Percentiles rank a stretch among this genome's conserved stretches.
phyloP scores from a whole-genome alignment of 1,284 basidiomycete species.

The Puccinia polysora region DNA sequence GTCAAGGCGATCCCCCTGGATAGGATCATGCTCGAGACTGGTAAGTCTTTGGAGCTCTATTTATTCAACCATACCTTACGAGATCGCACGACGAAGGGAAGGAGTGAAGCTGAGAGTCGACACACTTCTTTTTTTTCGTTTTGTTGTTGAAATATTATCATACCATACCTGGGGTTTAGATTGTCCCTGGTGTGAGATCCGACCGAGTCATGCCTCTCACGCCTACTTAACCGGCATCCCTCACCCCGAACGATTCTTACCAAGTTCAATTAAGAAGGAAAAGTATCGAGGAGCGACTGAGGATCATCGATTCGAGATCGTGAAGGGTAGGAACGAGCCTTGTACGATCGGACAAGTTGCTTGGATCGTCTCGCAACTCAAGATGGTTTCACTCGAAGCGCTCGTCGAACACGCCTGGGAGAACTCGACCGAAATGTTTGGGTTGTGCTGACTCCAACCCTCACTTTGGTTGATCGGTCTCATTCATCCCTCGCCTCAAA shows the following conservation, averaged over 20 bases:
- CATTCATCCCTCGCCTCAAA: too few relatives aligned
- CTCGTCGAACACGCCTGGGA: constrained; percentile 63
- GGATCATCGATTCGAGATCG: too few relatives aligned
- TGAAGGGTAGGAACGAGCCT: constrained; percentile 81
- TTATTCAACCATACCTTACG: neutral
- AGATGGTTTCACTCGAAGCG: constrained; percentile 60
- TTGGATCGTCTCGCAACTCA: constrained; percentile 66
- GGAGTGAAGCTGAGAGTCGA: neutral
- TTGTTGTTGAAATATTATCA: too few relatives aligned
- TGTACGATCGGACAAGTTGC: constrained; percentile 68
- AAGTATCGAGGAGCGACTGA: constrained; percentile 54
- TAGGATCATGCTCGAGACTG: constrained; percentile 72
- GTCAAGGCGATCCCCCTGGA: constrained; percentile 64
- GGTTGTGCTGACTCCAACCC: constrained; percentile 53
- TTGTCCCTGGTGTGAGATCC: constrained; percentile 60
- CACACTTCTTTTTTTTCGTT: too few relatives aligned
- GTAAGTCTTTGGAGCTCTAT: constrained; percentile 53
- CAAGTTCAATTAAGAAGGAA: constrained; percentile 64
- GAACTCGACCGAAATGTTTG: constrained; percentile 66
- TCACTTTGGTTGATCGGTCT: too few relatives aligned
- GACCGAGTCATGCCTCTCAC: constrained; percentile 70
- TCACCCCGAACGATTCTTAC: constrained; percentile 47
- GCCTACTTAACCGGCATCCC: constrained; percentile 58
- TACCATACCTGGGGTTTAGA: too few relatives aligned
- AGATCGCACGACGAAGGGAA: neutral